Conservation (phyloP, 108 stramenopile genomes). For the Pseudonitzschia pungens region DNA sequence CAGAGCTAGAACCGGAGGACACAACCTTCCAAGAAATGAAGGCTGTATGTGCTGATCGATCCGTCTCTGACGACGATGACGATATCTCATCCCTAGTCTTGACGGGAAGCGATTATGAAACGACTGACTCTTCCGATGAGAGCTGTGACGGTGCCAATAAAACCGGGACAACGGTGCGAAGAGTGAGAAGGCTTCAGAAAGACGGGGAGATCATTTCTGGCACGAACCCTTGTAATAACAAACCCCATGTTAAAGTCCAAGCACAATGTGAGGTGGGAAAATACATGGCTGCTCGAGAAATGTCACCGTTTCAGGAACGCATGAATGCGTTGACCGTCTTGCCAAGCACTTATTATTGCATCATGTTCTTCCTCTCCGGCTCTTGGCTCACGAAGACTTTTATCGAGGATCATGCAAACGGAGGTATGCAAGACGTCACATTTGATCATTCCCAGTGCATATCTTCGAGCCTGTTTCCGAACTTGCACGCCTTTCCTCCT, state of each 20-base stretch:
- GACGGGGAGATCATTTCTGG: background rate
- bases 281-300: constrained; percentile 57
- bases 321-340: constrained; percentile 75
- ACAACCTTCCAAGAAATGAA: background rate
- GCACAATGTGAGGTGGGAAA: constrained; percentile 28
- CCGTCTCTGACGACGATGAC: background rate
- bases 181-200: background rate
- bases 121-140: constrained; percentile 1
- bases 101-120: constrained; percentile 1
- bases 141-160: background rate
- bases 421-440: constrained; percentile 19
- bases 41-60: background rate
- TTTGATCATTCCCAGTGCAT: constrained; percentile 41
- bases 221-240: background rate
- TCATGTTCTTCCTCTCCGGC: constrained; percentile 57
- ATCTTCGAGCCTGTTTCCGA: constrained; percentile 43
- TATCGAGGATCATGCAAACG: constrained; percentile 5
- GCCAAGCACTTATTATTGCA: constrained; percentile 51
- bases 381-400: constrained; percentile 43
- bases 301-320: constrained; percentile 74
- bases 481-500: constrained; percentile 68
- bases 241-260: background rate
- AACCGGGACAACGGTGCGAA: background rate
- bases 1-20: background rate
- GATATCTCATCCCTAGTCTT: background rate